A percentile compares a stretch with the other conserved stretches of the same genome.
Evolutionary conservation across 2,329 filamentous ascomycete species (phyloP).

Genomic region (Ramularia endophylla): DNA sequence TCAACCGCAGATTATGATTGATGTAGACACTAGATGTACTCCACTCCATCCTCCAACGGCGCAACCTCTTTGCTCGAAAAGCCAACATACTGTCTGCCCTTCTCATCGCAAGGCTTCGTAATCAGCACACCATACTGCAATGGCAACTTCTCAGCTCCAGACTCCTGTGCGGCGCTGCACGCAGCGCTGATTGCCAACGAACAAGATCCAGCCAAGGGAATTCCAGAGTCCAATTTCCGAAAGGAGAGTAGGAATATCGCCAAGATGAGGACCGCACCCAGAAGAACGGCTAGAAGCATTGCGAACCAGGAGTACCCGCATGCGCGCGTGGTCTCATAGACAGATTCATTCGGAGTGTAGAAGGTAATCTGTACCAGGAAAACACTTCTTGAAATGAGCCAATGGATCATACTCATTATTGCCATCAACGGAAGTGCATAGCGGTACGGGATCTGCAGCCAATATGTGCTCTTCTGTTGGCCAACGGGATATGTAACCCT

Average conservation of each 20-base stretch:
- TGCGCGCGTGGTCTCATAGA: neutral
- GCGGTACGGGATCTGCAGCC: conserved; percentile 36
- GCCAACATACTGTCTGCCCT: neutral
- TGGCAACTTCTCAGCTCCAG: neutral
- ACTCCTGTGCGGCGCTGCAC: neutral
- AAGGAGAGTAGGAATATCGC: neutral
- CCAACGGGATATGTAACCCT: conserved; percentile 34
- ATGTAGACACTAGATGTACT: too few relatives aligned
- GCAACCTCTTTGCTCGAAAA: neutral
- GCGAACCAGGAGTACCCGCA: neutral
- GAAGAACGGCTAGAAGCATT: neutral
- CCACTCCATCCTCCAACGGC: neutral
- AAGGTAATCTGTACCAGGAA: conserved; percentile 35
- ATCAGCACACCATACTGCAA: neutral
- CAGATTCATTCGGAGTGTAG: neutral
- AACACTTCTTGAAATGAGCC: conserved; percentile 41
- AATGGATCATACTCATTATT: conserved; percentile 35
- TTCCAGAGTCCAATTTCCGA: neutral
- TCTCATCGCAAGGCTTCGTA: neutral
- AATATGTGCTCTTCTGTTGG: conserved; percentile 37
- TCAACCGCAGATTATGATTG: too few relatives aligned
- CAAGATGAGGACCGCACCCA: neutral
- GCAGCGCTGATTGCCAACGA: neutral
- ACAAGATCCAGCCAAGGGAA: neutral
- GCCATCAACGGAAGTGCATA: conserved; percentile 35